Evolutionary conservation across 1,139 yeast genomes (phyloP).

Genomic region (Saccharomycopsis hybrid): DNA sequence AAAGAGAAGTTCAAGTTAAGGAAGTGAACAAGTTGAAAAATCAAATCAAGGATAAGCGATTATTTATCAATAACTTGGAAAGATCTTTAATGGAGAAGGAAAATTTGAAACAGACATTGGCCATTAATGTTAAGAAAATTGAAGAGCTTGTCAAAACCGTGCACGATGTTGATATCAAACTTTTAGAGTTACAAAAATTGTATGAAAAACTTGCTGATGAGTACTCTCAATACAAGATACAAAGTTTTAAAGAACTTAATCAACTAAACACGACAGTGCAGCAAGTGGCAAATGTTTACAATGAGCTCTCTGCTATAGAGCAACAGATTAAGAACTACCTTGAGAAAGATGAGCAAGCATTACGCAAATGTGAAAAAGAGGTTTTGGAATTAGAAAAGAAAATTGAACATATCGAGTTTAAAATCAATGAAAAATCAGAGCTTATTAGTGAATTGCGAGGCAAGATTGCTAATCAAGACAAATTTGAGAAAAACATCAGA

Average conservation of each 20-base stretch:
- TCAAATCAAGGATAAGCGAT: conserved; percentile 49
- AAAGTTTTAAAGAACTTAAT: background rate
- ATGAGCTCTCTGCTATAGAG: conserved; percentile 8
- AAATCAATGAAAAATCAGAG: conserved; percentile 23
- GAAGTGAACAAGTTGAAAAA: conserved; percentile 47
- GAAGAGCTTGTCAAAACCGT: conserved; percentile 25
- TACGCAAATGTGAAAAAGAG: conserved; percentile 9
- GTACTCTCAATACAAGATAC: background rate
- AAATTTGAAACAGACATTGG: conserved; percentile 31
- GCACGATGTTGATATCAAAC: conserved; percentile 21
- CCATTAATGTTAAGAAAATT: conserved; percentile 28
- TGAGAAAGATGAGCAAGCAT: conserved; percentile 16
- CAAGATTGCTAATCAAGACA: conserved; percentile 39
- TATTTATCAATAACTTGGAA: conserved; percentile 51
- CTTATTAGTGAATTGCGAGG: conserved; percentile 19
- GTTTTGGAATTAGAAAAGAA: conserved; percentile 22
- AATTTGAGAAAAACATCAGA: conserved; percentile 45
- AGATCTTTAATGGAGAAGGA: conserved; percentile 39
- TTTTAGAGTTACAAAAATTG: conserved; percentile 20
- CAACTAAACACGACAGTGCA: background rate
- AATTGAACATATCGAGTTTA: conserved; percentile 21
- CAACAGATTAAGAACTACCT: background rate
- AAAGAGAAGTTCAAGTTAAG: conserved; percentile 43
- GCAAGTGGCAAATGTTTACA: conserved; percentile 10
- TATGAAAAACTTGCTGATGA: background rate